These are phyloP conservation scores for Gossypium lobatum DNA, from an alignment of 441 rosid species.

Conservation along the genomic window DNA sequence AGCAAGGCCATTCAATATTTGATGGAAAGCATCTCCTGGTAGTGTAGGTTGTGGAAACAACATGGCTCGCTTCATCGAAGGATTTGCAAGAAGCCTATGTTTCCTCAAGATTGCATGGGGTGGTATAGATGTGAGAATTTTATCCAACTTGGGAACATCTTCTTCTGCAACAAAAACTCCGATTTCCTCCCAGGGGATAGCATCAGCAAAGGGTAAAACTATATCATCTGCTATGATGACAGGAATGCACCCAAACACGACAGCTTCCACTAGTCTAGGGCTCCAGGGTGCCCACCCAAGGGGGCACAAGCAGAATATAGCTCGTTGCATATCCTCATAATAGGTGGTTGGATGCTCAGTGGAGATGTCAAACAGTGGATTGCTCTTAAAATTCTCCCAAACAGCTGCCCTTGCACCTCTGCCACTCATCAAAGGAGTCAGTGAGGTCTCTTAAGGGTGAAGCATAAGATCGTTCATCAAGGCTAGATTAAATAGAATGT, in stretches of 20 bases:
- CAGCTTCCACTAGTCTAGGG: slow-evolving; percentile 93
- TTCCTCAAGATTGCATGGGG: slow-evolving; percentile 65
- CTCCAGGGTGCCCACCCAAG: slow-evolving; percentile 99
- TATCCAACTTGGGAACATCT: slow-evolving; percentile 72
- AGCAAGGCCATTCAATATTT: slow-evolving; percentile 77
- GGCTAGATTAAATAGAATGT: not conserved
- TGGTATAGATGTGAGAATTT: slow-evolving; percentile 72
- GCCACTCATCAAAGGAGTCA: slow-evolving; percentile 20
- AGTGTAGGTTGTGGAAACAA: slow-evolving; percentile 84
- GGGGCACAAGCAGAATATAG: slow-evolving; percentile 85
- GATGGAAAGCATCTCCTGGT: slow-evolving; percentile 88
- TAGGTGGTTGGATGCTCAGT: slow-evolving; percentile 89
- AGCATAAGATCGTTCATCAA: not conserved
- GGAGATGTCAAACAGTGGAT: slow-evolving; percentile 83
- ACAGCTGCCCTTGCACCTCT: slow-evolving; percentile 98
- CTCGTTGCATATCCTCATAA: slow-evolving; percentile 92
- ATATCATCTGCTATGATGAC: slow-evolving; percentile 91
- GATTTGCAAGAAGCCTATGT: slow-evolving; percentile 84
- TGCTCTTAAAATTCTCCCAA: slow-evolving; percentile 94
- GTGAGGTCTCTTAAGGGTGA: not conserved
- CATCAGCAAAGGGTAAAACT: slow-evolving; percentile 85
- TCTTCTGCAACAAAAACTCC: slow-evolving; percentile 80
- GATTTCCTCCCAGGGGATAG: slow-evolving; percentile 93
- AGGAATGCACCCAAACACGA: slow-evolving; percentile 92
- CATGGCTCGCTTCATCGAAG: slow-evolving; percentile 86